phyloP scores from a whole-genome alignment of 1,284 basidiomycete species.

The Ustilago loliicola region DNA sequence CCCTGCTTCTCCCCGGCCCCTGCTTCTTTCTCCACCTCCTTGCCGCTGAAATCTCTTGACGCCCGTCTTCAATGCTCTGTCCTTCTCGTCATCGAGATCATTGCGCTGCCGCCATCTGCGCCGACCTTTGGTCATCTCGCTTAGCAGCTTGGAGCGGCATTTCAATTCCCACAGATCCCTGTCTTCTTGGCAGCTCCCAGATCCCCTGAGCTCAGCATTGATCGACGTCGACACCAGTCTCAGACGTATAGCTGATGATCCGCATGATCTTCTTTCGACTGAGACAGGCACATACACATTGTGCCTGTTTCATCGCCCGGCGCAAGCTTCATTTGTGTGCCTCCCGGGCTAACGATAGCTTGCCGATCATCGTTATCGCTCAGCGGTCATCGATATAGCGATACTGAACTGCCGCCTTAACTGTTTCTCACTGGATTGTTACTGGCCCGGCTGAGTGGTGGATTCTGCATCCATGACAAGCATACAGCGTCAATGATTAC shows the following conservation, averaged over 20 bases:
- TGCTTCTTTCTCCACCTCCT: neutral
- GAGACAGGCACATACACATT: constrained; percentile 18
- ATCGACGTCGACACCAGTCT: constrained; percentile 12
- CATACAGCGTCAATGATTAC: neutral
- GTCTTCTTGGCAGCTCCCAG: constrained; percentile 10
- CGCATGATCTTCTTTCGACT: constrained; percentile 15
- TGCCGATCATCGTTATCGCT: neutral
- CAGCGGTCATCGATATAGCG: neutral
- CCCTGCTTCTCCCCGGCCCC: neutral
- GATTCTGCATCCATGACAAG: neutral
- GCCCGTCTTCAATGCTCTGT: neutral
- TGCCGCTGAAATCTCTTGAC: constrained; percentile 18
- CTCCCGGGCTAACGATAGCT: neutral
- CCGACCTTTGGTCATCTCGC: neutral
- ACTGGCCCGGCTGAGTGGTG: too few relatives aligned
- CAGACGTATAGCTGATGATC: constrained; percentile 6
- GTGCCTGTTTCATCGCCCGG: constrained; percentile 16
- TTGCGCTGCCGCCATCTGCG: neutral
- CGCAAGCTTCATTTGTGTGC: neutral
- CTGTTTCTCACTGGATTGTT: neutral
- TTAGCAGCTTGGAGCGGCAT: neutral
- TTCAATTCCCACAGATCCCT: constrained; percentile 10
- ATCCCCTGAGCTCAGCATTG: neutral
- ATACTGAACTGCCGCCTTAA: neutral
- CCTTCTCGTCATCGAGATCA: neutral